Evolutionary conservation across 2,329 filamentous ascomycete species (phyloP), one percentile per base, ranked within the genome.

Genomic region (Plenodomus biglobosus): DNA sequence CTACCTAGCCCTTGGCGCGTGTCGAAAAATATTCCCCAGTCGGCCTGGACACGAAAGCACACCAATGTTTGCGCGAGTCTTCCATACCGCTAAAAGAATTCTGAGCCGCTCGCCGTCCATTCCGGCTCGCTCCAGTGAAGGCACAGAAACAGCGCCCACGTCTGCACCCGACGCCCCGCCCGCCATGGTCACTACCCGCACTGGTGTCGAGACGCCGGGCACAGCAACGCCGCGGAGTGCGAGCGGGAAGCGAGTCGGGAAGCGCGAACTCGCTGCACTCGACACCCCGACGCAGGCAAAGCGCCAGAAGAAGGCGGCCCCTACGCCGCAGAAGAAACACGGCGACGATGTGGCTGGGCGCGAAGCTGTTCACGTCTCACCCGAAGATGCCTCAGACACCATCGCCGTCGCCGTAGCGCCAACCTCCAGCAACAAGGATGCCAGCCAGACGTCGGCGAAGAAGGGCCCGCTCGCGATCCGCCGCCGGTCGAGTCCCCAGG

Each of bases 111-210:
- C 63, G 21, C 64, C 66, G 27, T 70, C 68, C 13, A 52, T 48
- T 36, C 65, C 63, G 45, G 50, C 43, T 48, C 45, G 40, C 40
- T 45, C 56, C n/a, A 58, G 54, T 45, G 59, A 64, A 41, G 19
- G 37, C 8, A 37, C 15, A 46, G 52, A 62, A 22, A 42, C 51
- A 3, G 38, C 52, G 39, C 50, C 55, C 18, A 58, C 42, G n/a
- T 38, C 39, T 24, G 47, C 56, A 40, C 20, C 50, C 13, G 46
- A 53, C 41, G 40, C 44, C 50, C 54, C 53, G 34, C 27, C 11
- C 27, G 15, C 27, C 8, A 72, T 72, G 69, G 69, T 72, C 42
- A 68, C 65, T 5, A 71, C 67, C 21, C 62, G 68, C 47, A 58
- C 64, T 50, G 69, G 65, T 11, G 64, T 62, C 34, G 61, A 60